These are phyloP conservation scores for Crithidia expoeki DNA, from an alignment of 208 protist species.

Conservation along the genomic window DNA sequence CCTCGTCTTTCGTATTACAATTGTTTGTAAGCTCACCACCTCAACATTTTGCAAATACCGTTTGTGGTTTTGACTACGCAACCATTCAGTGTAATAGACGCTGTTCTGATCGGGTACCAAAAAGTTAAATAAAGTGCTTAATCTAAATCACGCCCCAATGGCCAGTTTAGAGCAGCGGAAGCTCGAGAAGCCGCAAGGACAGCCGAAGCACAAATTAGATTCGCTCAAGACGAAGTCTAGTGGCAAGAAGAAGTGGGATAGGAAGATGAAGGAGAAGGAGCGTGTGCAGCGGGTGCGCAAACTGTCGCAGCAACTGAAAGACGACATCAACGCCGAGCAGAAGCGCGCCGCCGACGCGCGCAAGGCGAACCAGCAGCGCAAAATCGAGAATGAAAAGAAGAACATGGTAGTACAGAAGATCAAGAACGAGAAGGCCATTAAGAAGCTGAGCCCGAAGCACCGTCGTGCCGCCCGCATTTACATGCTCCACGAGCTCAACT, in stretches of 20 bases:
- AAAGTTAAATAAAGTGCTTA: neutral
- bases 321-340: slow-evolving; percentile 88
- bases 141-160: slow-evolving; percentile 41
- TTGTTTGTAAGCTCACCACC: too few species aligned
- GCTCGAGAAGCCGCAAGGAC: slow-evolving; percentile 57
- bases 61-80: too few species aligned
- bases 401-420: slow-evolving; percentile 93
- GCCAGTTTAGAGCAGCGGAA: slow-evolving; percentile 66
- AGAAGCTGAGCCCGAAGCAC: slow-evolving; percentile 91
- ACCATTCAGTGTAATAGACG: too few species aligned
- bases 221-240: slow-evolving; percentile 48
- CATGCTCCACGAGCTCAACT: slow-evolving; percentile 88
- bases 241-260: slow-evolving; percentile 72
- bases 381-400: slow-evolving; percentile 87
- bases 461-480: slow-evolving; percentile 85
- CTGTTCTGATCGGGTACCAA: too few species aligned
- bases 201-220: slow-evolving; percentile 61
- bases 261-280: slow-evolving; percentile 82
- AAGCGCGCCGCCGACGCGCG: slow-evolving; percentile 72
- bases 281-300: slow-evolving; percentile 58
- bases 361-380: slow-evolving; percentile 83
- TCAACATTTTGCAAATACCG: too few species aligned
- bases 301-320: slow-evolving; percentile 72
- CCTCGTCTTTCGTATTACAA: too few species aligned
- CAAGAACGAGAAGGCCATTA: slow-evolving; percentile 88